A percentile compares a stretch with the other conserved stretches of the same genome.
These are phyloP conservation scores for Exobasidium cylindrosporum DNA, from an alignment of 1,284 basidiomycete genomes.

Conservation along the genomic window DNA sequence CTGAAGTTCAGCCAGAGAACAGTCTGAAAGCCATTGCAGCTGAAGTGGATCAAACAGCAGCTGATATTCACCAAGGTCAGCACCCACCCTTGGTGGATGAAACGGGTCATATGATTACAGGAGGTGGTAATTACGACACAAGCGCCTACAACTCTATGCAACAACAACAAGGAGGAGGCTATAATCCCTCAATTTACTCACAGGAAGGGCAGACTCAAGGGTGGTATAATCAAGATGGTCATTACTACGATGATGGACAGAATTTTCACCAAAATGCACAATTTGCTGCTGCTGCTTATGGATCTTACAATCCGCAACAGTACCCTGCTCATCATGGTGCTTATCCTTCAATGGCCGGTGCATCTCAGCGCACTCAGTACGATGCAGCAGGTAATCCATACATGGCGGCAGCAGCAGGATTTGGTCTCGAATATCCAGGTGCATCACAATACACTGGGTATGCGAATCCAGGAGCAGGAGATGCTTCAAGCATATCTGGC, in stretches of 20 bases:
- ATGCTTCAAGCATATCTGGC: background rate
- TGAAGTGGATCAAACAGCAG: slow-evolving; percentile 39
- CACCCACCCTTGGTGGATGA: background rate
- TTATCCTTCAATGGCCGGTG: slow-evolving; percentile 3
- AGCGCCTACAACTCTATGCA: background rate
- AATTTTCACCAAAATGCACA: background rate
- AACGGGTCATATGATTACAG: background rate
- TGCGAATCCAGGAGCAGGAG: background rate
- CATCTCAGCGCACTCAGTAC: slow-evolving; percentile 12
- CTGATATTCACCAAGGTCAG: slow-evolving; percentile 26
- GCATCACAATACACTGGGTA: background rate
- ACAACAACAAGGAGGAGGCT: slow-evolving; percentile 9
- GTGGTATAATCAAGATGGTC: slow-evolving; percentile 10
- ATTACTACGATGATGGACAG: slow-evolving; percentile 8
- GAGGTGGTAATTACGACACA: background rate
- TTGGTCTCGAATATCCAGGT: slow-evolving; percentile 17
- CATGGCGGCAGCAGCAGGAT: slow-evolving; percentile 35
- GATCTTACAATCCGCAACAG: slow-evolving; percentile 4
- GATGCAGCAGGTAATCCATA: slow-evolving; percentile 34
- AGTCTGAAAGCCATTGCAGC: slow-evolving; percentile 41
- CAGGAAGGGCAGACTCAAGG: background rate
- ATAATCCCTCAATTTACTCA: background rate
- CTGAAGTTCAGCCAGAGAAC: slow-evolving; percentile 41
- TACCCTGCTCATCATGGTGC: slow-evolving; percentile 3
- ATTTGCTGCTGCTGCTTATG: background rate